Conservation (phyloP, 2,329 filamentous ascomycete species). For the Paraphoma chrysanthemicola region DNA sequence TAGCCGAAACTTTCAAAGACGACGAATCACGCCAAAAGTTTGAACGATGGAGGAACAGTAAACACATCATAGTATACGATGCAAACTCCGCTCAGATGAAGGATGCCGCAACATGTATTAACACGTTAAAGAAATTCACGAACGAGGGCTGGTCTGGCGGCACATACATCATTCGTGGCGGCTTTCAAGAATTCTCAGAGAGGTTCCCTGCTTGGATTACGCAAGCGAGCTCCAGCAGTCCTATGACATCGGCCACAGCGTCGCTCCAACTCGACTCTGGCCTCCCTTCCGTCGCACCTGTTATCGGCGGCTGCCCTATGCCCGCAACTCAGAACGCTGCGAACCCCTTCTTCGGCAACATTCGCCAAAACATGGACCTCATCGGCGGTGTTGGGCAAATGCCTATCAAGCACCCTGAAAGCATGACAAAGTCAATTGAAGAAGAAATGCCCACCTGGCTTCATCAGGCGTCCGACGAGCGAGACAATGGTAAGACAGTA, state of each 20-base stretch:
- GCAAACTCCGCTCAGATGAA: constrained; percentile 76
- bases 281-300: constrained; percentile 68
- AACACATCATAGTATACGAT: constrained; percentile 88
- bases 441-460: constrained; percentile 78
- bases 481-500: constrained; percentile 79
- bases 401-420: constrained; percentile 64
- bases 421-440: constrained; percentile 56
- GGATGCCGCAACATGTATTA: constrained; percentile 80
- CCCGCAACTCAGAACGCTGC: constrained; percentile 71
- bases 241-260: constrained; percentile 27
- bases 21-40: constrained; percentile 75
- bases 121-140: constrained; percentile 92
- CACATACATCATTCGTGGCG: constrained; percentile 78
- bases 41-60: constrained; percentile 74
- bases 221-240: constrained; percentile 47
- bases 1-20: constrained; percentile 84
- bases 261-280: constrained; percentile 31
- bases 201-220: constrained; percentile 68
- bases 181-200: constrained; percentile 76
- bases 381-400: constrained; percentile 90
- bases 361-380: constrained; percentile 94
- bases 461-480: constrained; percentile 67
- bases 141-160: constrained; percentile 80
- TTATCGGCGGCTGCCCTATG: constrained; percentile 89
- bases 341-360: constrained; percentile 95